Evolutionary conservation across 352 stramenopile species (phyloP).

Genomic region (Globisporangium takayamanum): DNA sequence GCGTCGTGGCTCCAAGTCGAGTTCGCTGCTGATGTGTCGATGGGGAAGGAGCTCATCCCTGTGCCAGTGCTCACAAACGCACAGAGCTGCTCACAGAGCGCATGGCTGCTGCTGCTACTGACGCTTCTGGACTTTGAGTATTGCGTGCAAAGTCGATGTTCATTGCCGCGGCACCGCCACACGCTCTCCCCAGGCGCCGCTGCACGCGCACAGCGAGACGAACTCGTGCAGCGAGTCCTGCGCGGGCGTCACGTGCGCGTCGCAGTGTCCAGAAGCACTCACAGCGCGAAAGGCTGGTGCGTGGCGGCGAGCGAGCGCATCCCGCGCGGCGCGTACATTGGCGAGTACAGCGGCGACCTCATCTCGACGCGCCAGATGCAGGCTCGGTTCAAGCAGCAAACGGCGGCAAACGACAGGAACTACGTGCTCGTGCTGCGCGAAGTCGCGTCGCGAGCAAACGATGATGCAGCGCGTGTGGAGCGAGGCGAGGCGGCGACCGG

Average conservation of each 20-base stretch:
- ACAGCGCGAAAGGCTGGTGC: slow-evolving; percentile 38
- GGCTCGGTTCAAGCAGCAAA: slow-evolving; percentile 24
- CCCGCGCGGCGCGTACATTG: slow-evolving; percentile 25
- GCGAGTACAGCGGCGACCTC: slow-evolving; percentile 62
- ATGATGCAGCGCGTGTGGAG: too few relatives aligned
- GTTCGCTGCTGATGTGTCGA: slow-evolving; percentile 6
- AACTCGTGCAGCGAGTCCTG: slow-evolving; percentile 19
- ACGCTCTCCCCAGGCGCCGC: slow-evolving; percentile 18
- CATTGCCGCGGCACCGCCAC: slow-evolving; percentile 15
- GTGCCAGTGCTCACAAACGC: background rate
- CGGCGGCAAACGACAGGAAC: slow-evolving; percentile 22
- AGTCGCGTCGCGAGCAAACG: background rate
- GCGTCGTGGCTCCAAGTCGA: slow-evolving; percentile 1
- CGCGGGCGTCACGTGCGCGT: slow-evolving; percentile 24
- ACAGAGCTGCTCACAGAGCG: background rate
- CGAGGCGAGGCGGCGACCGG: background rate
- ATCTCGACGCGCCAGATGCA: slow-evolving; percentile 37
- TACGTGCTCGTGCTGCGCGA: slow-evolving; percentile 59
- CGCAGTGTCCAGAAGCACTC: slow-evolving; percentile 7
- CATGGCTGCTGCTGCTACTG: slow-evolving; percentile 1
- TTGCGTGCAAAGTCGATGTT: slow-evolving; percentile 19
- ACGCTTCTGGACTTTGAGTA: slow-evolving; percentile 29
- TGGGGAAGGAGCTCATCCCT: background rate
- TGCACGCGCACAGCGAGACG: slow-evolving; percentile 15
- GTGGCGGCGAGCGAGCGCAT: slow-evolving; percentile 32